Conservation (phyloP, 2,329 filamentous ascomycete genomes). For the Delphinella strobiligena region DNA sequence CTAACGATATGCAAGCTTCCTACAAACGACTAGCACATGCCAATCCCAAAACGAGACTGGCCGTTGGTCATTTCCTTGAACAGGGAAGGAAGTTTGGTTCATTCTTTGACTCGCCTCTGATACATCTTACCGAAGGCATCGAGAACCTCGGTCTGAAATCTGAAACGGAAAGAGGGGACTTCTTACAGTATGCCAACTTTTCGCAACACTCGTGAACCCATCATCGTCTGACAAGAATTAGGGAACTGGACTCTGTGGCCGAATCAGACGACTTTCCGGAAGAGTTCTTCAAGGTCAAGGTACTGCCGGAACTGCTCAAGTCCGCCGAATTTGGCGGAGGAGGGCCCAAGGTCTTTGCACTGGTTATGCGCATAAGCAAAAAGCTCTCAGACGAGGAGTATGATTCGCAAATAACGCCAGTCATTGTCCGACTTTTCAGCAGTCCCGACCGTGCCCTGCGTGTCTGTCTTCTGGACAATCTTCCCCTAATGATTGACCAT, state of each 20-base stretch:
- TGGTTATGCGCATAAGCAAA: conserved; percentile 80
- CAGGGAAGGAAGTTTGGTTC: conserved; percentile 71
- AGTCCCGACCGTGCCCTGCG: conserved; percentile 88
- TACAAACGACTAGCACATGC: conserved; percentile 83
- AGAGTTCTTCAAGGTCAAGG: conserved; percentile 96
- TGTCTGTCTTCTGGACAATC: conserved; percentile 78
- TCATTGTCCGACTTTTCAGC: conserved; percentile 74
- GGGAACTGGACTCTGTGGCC: conserved; percentile 63
- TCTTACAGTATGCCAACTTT: conserved; percentile 57
- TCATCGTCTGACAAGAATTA: too few relatives aligned
- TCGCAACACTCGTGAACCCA: too few relatives aligned
- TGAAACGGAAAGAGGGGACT: conserved; percentile 70
- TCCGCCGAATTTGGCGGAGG: conserved; percentile 97
- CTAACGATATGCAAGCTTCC: conserved; percentile 75
- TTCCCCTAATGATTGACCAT: conserved; percentile 84
- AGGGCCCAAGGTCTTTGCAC: conserved; percentile 75
- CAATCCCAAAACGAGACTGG: conserved; percentile 80
- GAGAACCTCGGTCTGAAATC: conserved; percentile 85
- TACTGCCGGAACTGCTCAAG: conserved; percentile 90
- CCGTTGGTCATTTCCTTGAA: conserved; percentile 72
- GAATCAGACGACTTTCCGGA: conserved; percentile 84
- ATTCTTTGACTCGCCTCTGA: conserved; percentile 88
- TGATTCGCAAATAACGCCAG: conserved; percentile 68
- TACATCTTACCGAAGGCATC: conserved; percentile 83
- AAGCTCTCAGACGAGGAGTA: conserved; percentile 89